Base-by-base conservation (phyloP, 257 asterid species). In the Ilex aquifolium region DNA sequence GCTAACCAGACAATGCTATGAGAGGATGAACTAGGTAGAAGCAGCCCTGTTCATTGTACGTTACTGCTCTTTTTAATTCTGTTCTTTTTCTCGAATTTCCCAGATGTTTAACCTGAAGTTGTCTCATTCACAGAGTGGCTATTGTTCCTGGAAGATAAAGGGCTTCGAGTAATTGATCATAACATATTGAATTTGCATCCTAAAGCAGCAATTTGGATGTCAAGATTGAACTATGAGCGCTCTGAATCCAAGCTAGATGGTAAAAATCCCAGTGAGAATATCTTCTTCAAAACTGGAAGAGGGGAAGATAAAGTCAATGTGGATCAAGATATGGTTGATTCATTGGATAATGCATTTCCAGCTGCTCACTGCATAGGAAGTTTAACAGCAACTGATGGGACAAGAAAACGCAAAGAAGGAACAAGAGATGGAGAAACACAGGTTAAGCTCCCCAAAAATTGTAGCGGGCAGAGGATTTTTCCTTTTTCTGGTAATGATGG, bases 351-450 rank as follows among this genome's bases (percentile, higher is more conserved):
- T 21, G 52, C 64, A 21, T 42, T 57, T 46, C 72, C 76, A 62
- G 65, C 63, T 59, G 50, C 56, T 62, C 62, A 61, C 48, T 21
- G 74, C 65, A 49, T 44, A 44, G 61, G 27, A 21, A 56, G 57
- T 53, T 53, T 53, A 16, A 15, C 44, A 30, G 29, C 56, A 14
- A 61, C 21, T 4, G 81, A 72, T 31, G 70, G 71, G 27, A 66
- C 77, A 30, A 80, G 77, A 60, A 88, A 88, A 54, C 96, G 91
- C 49, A 85, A 88, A 72, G 89, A 75, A 68, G 69, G 69, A 65
- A 31, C 39, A 52, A 69, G 65, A 32, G 80, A 77, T 40, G 39
- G 54, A 7, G 90, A 77, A 72, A 62, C 75, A 10, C 65, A 60
- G 29, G 53, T 63, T 40, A 85, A 85, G 83, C 82, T 55, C 59